Percentiles rank a stretch among this genome's conserved stretches.
These are phyloP conservation scores for Avena sativa DNA, from an alignment of 176 grass and related monocot genomes.

Conservation along the genomic window DNA sequence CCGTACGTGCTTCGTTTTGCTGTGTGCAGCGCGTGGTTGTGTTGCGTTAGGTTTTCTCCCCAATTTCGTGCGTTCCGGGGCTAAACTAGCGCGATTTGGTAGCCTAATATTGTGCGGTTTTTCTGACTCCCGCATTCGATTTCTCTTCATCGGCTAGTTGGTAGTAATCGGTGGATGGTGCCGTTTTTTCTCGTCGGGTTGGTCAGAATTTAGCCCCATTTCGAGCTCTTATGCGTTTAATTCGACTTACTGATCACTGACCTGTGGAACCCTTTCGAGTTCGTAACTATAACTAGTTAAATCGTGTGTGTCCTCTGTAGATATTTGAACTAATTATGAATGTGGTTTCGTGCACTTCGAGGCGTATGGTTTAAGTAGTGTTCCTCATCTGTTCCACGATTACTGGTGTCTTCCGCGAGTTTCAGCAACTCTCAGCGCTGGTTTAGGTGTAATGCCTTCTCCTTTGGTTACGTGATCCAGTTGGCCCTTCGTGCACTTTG, in stretches of 20 bases:
- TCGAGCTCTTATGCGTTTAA: not conserved
- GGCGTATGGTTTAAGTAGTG: not conserved
- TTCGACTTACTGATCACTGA: not conserved
- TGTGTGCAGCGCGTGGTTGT: slow-evolving; percentile 15
- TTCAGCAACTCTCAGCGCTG: slow-evolving; percentile 8
- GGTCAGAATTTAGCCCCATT: not conserved
- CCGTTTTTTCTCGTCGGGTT: not conserved
- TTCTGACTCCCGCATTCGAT: not conserved
- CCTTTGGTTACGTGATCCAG: not conserved
- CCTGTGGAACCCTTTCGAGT: not conserved
- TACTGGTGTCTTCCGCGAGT: not conserved
- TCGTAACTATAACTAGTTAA: not conserved
- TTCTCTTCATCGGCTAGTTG: not conserved
- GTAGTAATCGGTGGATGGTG: not conserved
- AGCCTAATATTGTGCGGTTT: not conserved
- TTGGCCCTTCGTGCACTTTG: not conserved
- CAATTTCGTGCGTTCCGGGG: not conserved
- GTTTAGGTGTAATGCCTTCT: not conserved
- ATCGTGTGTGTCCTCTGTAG: not conserved
- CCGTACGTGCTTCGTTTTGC: slow-evolving; percentile 15
- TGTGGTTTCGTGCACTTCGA: slow-evolving; percentile 17
- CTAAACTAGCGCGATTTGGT: not conserved
- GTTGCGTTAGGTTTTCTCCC: not conserved
- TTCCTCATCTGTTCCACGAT: not conserved
- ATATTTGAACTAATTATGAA: not conserved